Base-by-base conservation (phyloP, 129 eudicot genomes). In the Dittrichia graveolens region DNA sequence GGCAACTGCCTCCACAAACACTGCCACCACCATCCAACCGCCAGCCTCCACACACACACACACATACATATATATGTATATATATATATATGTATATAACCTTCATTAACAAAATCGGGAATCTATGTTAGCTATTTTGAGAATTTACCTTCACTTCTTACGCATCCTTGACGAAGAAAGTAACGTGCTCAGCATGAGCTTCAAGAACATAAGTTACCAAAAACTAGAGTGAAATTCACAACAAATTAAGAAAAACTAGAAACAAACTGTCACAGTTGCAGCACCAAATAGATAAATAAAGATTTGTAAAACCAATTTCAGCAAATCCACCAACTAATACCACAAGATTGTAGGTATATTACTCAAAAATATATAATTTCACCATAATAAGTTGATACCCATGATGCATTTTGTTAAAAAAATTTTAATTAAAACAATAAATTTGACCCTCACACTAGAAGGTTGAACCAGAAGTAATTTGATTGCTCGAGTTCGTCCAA, bases 341-440 rank as follows among this genome's bases (percentile, higher is more conserved):
- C 57, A 58, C 38, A n/a, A 72, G 13, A 44, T 16, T 47, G n/a
- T 60, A 24, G 11, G 42, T 15, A 37, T 44, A 58, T 14, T 67
- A 76, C 16, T 50, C 40, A 16, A 47, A 40, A 60, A 48, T 50
- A 37, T 46, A 46, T 69, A 24, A 48, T 47, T 7, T 50, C 14
- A 61, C n/a, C 71, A 69, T 61, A 14, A 35, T 47, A 54, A 72
- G 31, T 24, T 24, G 31, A 24, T 24, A 24, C 31, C 15, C 12
- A 79, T 43, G 38, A 64, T 67, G 45, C 14, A 4, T 44, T 65
- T 40, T 54, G 78, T 16, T 37, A 63, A 55, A 75, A 11, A 53
- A 34, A 13, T 24, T 24, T n/a, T n/a, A n/a, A 55, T 15, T 15
- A 37, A 79, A 5, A 49, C 1, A 72, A 46, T 3, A 11, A 61